These are phyloP conservation scores for Amoebophrya sp. DNA, from an alignment of 169 alveolate genomes.

Conservation along the genomic window DNA sequence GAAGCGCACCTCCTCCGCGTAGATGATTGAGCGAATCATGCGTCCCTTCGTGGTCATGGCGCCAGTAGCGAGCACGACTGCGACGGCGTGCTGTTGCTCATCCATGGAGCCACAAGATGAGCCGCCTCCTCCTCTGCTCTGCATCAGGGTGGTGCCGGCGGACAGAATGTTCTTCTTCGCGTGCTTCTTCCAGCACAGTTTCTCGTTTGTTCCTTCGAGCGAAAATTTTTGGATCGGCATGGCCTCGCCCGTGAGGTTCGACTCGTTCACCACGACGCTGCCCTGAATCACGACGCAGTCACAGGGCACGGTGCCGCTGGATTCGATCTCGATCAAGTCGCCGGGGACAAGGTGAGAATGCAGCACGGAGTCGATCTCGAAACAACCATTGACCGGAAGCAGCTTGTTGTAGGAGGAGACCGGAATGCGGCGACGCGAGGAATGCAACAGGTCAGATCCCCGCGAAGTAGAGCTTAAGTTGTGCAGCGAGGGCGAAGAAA, in stretches of 20 bases:
- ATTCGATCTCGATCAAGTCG: not conserved
- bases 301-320: not conserved
- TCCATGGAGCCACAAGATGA: not conserved
- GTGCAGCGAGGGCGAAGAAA: no score
- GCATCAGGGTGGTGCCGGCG: not conserved
- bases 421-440: no score
- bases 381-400: no score
- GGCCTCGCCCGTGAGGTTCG: conserved; percentile 11
- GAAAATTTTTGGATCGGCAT: conserved; percentile 17
- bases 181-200: not conserved
- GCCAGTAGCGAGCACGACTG: conserved; percentile 6
- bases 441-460: no score
- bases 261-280: not conserved
- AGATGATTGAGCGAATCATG: conserved; percentile 6
- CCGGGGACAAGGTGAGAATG: not conserved
- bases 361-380: not conserved
- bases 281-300: conserved; percentile 6
- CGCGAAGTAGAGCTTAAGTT: no score
- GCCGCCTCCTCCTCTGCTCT: not conserved
- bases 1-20: not conserved
- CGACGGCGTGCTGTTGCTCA: not conserved
- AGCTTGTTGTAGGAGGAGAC: no score
- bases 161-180: conserved; percentile 7
- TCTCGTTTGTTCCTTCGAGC: not conserved
- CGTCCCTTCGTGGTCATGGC: conserved; percentile 5